Percentiles rank a stretch among this genome's conserved stretches.
Conservation (phyloP, 345 rosid genomes). For the Melastoma malabathricum region DNA sequence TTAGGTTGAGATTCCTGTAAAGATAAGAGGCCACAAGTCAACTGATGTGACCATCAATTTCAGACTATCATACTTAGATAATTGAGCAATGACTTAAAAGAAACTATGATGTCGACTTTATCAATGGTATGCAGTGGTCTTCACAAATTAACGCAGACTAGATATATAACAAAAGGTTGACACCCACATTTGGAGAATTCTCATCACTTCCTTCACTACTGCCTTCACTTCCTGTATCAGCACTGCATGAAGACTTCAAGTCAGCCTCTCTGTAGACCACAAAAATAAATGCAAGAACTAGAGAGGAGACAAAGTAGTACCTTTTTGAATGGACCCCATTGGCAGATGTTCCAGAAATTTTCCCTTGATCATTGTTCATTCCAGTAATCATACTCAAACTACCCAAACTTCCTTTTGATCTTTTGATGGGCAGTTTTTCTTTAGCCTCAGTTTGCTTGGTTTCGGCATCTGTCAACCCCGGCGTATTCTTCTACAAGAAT, state of each 20-base stretch:
- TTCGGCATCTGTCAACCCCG: slow-evolving; percentile 59
- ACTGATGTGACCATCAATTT: slow-evolving; percentile 1
- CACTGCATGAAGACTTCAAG: slow-evolving; percentile 31
- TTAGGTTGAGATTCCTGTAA: slow-evolving; percentile 56
- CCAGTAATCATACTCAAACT: slow-evolving; percentile 89
- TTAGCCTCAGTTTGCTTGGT: slow-evolving; percentile 68
- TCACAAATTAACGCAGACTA: too few relatives aligned
- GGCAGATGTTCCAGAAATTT: slow-evolving; percentile 59
- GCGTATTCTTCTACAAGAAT: slow-evolving; percentile 53
- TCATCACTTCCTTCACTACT: slow-evolving; percentile 97
- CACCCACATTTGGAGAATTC: slow-evolving; percentile 76
- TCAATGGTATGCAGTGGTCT: too few relatives aligned
- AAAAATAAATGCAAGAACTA: background rate
- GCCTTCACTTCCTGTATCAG: slow-evolving; percentile 87
- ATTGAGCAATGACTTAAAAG: too few relatives aligned
- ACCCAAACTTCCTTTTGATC: slow-evolving; percentile 97
- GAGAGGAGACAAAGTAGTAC: slow-evolving; percentile 13
- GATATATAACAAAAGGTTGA: too few relatives aligned
- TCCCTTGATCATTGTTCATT: slow-evolving; percentile 58
- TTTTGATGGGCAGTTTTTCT: slow-evolving; percentile 93
- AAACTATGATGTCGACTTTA: too few relatives aligned
- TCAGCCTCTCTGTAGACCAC: slow-evolving; percentile 13
- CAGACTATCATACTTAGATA: too few relatives aligned
- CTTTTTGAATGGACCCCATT: slow-evolving; percentile 85
- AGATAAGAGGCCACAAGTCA: background rate